Evolutionary conservation across 306 rosid genomes (phyloP), one percentile per base, ranked within the genome.

Genomic region (Gleditsia sinensis): DNA sequence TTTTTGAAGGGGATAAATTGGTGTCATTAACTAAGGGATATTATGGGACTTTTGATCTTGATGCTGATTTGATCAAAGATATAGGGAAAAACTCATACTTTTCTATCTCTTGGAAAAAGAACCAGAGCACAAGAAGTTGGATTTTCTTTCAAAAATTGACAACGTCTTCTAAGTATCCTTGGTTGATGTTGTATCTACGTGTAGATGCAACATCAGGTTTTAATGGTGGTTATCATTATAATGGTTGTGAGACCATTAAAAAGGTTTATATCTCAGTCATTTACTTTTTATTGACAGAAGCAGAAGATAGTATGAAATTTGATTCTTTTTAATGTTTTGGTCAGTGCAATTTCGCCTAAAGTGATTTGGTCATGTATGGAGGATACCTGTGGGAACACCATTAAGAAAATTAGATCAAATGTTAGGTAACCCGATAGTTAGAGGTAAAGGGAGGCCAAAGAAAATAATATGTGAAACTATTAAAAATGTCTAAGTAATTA

Each of bases 41-140:
- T 76, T 84, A 82, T 65, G 91, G 91, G 64, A 84, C 88, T 1
- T 87, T 82, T 80, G 91, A 87, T 55, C 82, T 87, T 49, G 89
- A 82, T 75, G 87, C 89, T 5, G 77, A 80, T 55, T 36, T 82
- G 71, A 78, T 69, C 33, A 50, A 78, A 37, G 83, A 77, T 43
- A 59, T 71, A 6, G 79, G 71, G 49, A 78, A 75, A 3, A 78
- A 46, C 57, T 87, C 91, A 37, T 85, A 84, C 78, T 84, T 76
- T 62, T 87, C 87, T 3, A 81, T 82, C 32, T 57, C 85, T 7
- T 84, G 91, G 91, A 34, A 71, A 68, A 87, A 84, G 82, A 75
- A 84, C 51, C 76, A 51, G 57, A 71, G 74, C 20, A 55, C 88
- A 19, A 83, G 89, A 54, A 87, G 91, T 58, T 87, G 91, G 89